Percentiles rank a stretch among this genome's conserved stretches.
Conservation (phyloP, 176 grass and related monocot species). For the Alopecurus myosuroides region DNA sequence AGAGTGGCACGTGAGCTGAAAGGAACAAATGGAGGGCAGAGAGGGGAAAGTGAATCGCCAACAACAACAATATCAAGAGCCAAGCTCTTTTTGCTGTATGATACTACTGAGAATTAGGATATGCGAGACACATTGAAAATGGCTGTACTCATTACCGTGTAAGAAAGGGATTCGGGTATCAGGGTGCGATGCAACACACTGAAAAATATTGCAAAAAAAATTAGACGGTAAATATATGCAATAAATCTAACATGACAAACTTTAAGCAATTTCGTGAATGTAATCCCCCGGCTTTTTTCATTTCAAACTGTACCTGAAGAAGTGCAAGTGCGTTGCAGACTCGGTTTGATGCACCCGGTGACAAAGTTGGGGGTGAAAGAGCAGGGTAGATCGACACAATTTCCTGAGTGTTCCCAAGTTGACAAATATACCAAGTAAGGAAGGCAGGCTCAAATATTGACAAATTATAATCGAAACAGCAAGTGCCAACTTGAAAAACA, state of each 20-base stretch:
- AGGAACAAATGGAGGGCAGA: constrained; percentile 10
- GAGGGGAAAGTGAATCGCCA: background rate
- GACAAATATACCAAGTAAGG: background rate
- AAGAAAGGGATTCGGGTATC: constrained; percentile 96
- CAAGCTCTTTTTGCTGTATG: background rate
- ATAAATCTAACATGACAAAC: background rate
- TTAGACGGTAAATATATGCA: background rate
- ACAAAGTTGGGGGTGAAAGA: constrained; percentile 87
- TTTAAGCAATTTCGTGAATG: background rate
- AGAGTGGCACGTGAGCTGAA: constrained; percentile 90
- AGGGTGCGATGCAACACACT: constrained; percentile 96
- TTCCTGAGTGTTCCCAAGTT: constrained; percentile 52
- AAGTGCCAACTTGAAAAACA: background rate
- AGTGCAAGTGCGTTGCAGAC: constrained; percentile 98
- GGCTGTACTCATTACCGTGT: constrained; percentile 50
- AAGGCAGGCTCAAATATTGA: background rate
- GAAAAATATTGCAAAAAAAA: constrained; percentile 21
- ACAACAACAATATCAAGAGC: background rate
- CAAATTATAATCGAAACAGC: background rate
- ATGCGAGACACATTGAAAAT: background rate
- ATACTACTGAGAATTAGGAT: background rate
- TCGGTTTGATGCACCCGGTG: constrained; percentile 82
- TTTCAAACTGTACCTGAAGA: constrained; percentile 64
- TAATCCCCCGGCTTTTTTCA: background rate
- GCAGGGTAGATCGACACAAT: constrained; percentile 93